Conservation (phyloP, 805 yeast species). For the Candida endomychidarum region DNA sequence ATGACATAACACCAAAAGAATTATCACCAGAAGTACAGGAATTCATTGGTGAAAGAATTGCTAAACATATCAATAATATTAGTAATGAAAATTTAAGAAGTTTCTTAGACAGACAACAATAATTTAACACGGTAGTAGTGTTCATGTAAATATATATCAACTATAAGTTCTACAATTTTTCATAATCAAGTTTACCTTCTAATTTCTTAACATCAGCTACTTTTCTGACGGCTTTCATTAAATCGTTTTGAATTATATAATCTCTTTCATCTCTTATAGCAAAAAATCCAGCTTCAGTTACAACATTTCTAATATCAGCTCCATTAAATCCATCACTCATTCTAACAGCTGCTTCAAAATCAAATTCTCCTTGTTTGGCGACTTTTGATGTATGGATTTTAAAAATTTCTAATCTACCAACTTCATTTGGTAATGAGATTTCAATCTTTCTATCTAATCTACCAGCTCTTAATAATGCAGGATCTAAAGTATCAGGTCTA, state of each 20-base stretch:
- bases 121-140: conserved; percentile 11
- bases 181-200: conserved; percentile 94
- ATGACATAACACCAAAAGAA: conserved; percentile 31
- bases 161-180: conserved; percentile 62
- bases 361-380: conserved; percentile 91
- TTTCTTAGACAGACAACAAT: conserved; percentile 39
- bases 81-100: conserved; percentile 34
- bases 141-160: conserved; percentile 13
- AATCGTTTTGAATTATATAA: conserved; percentile 86
- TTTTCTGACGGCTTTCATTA: conserved; percentile 97
- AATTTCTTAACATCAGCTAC: conserved; percentile 95
- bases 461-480: conserved; percentile 96
- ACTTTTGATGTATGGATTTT: conserved; percentile 88
- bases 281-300: conserved; percentile 98
- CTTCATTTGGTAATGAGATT: conserved; percentile 93
- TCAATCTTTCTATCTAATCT: conserved; percentile 96
- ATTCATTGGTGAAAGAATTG: conserved; percentile 52
- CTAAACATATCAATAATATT: conserved; percentile 36
- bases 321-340: conserved; percentile 99
- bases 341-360: conserved; percentile 94
- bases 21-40: conserved; percentile 55
- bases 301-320: conserved; percentile 94
- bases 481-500: conserved; percentile 97
- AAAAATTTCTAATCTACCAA: conserved; percentile 89
- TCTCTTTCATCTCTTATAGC: conserved; percentile 98